Base-by-base conservation (phyloP, 192 early-diverging fungal species). In the Rhizophlyctis rosea region DNA sequence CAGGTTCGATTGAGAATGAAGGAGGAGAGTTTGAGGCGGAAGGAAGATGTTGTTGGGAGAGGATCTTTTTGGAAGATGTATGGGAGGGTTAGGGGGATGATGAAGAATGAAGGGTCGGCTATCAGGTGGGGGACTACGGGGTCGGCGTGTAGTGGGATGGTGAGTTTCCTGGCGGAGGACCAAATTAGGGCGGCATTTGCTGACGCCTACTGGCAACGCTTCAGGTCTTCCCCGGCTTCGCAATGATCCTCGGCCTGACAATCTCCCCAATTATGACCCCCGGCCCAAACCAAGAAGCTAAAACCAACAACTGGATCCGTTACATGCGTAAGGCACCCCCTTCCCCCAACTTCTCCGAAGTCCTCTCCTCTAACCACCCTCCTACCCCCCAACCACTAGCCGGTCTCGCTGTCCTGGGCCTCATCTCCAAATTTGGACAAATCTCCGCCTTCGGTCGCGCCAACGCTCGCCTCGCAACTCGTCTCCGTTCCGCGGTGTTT, bases 1-100 rank as follows among this genome's bases (percentile, higher is more conserved):
- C 54, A 32, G 50, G 64, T 14, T 11, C 80, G 48, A 67, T 70
- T 67, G 55, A 73, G 31, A 32, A 21, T 30, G 52, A 73, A 68
- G 24, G 50, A 16, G n/a, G 75, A 36, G n/a, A 50, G 34, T 47
- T 32, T 60, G 2, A n/a, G 44, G 29, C 13, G 29, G n/a, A 47
- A 60, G 28, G 29, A 14, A 18, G 58, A 13, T 9, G 7, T 1
- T 14, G 35, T 14, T 0, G 44, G 39, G 35, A 9, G 21, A 29
- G 7, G 58, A 29, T 25, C 49, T 3, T 47, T 60, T 13, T 34
- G 56, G n/a, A n/a, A n/a, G n/a, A n/a, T n/a, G n/a, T n/a, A n/a
- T n/a, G n/a, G n/a, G 33, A 47, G 58, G 58, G 44, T 47, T 7
- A 7, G 14, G 18, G 29, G 49, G 44, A 13, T 60, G 16, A 14